Evolutionary conservation across 2,329 filamentous ascomycete species (phyloP).

Genomic region (Aspergillus sp.): DNA sequence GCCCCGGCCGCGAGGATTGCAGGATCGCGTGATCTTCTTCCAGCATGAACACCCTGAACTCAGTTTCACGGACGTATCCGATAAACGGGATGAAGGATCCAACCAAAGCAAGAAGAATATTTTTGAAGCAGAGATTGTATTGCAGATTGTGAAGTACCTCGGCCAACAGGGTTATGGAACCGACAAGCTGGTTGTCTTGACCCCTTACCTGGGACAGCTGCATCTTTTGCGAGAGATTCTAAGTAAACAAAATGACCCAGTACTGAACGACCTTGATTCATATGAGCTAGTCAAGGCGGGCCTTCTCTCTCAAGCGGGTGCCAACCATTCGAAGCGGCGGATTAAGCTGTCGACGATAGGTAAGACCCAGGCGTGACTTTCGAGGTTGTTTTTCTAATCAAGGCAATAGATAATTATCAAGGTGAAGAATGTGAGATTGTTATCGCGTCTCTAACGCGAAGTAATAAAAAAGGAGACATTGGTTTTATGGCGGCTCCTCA

Average conservation of each 20-base stretch:
- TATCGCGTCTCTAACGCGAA: conserved; percentile 65
- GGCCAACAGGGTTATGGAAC: conserved; percentile 70
- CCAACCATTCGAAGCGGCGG: conserved; percentile 51
- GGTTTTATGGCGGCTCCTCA: conserved; percentile 69
- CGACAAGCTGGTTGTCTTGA: conserved; percentile 65
- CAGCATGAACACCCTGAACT: conserved; percentile 60
- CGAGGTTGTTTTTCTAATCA: no score
- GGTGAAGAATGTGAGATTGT: conserved; percentile 77
- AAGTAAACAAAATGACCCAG: conserved; percentile 58
- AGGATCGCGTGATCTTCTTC: conserved; percentile 64
- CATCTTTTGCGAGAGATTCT: conserved; percentile 57
- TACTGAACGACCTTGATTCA: conserved; percentile 68
- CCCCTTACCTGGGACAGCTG: conserved; percentile 71
- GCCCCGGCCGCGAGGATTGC: conserved; percentile 55
- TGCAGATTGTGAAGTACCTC: conserved; percentile 66
- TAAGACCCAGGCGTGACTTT: conserved; percentile 39
- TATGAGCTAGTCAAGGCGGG: conserved; percentile 64
- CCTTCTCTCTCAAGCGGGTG: conserved; percentile 54
- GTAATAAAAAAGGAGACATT: conserved; percentile 63
- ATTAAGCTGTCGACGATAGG: conserved; percentile 69
- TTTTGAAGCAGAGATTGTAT: conserved; percentile 66
- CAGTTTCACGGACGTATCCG: conserved; percentile 42
- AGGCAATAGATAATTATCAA: conserved; percentile 73
- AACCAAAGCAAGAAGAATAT: conserved; percentile 61
- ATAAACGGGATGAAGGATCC: conserved; percentile 51